These are phyloP conservation scores for Entomophthora muscae DNA, from an alignment of 371 early-diverging fungal species.

Conservation along the genomic window DNA sequence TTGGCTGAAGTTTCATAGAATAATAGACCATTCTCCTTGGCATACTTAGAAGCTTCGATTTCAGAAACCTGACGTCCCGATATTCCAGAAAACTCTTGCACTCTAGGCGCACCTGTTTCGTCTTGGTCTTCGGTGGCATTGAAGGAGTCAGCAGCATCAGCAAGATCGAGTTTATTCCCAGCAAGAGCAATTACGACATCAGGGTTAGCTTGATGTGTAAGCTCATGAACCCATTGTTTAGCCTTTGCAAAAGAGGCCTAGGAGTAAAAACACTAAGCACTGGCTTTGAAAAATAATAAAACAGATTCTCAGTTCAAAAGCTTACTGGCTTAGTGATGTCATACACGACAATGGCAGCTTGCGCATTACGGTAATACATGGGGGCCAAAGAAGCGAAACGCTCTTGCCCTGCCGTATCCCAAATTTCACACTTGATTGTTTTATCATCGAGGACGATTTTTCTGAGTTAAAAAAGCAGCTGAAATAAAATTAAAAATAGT, in stretches of 20 bases:
- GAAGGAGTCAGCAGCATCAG: conserved; percentile 15
- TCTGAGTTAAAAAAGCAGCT: conserved; percentile 70
- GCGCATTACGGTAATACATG: conserved; percentile 97
- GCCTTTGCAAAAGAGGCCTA: conserved; percentile 89
- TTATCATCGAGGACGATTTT: conserved; percentile 41
- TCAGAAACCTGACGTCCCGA: conserved; percentile 34
- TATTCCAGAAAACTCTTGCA: not conserved
- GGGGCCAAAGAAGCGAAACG: conserved; percentile 90
- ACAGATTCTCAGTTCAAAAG: conserved; percentile 6
- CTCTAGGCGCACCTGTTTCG: conserved; percentile 14
- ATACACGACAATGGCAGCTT: conserved; percentile 90
- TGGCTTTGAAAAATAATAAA: conserved; percentile 10
- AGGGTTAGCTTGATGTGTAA: conserved; percentile 88
- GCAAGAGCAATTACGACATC: conserved; percentile 93
- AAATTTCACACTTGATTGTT: conserved; percentile 68
- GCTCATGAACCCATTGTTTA: conserved; percentile 96
- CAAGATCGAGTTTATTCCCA: conserved; percentile 88
- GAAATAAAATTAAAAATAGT: conserved; percentile 9
- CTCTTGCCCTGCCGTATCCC: conserved; percentile 93
- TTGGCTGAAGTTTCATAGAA: conserved; percentile 92
- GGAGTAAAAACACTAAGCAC: not conserved
- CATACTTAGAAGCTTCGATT: conserved; percentile 65
- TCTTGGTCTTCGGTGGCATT: conserved; percentile 19
- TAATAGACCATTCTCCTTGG: conserved; percentile 49
- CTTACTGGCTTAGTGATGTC: conserved; percentile 87